Evolutionary conservation across 805 yeast species (phyloP).

Genomic region (Myxozyma kluyveri): DNA sequence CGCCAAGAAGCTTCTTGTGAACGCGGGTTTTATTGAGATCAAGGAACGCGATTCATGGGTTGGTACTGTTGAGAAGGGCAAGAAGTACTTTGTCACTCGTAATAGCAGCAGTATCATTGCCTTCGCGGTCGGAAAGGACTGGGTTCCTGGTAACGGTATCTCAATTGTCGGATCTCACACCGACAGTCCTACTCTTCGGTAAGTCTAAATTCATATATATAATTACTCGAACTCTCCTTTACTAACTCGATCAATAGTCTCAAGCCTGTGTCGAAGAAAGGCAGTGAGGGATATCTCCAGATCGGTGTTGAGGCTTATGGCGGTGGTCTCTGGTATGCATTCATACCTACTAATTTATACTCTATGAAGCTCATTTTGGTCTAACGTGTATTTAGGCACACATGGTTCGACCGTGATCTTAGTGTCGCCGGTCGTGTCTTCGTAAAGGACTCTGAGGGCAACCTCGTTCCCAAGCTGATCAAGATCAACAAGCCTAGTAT

Average conservation of each 20-base stretch:
- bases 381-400: constrained; percentile 45
- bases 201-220: constrained; percentile 1
- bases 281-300: constrained; percentile 73
- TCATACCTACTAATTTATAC: not conserved
- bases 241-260: constrained; percentile 43
- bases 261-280: constrained; percentile 77
- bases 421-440: constrained; percentile 89
- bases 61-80: constrained; percentile 50
- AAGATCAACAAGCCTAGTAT: constrained; percentile 69
- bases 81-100: constrained; percentile 82
- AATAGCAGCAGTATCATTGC: constrained; percentile 88
- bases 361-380: not conserved
- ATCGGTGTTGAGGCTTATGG: constrained; percentile 94
- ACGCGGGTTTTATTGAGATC: constrained; percentile 70
- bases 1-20: constrained; percentile 52
- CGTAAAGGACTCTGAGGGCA: constrained; percentile 46
- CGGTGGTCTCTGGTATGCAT: constrained; percentile 73
- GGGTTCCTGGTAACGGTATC: constrained; percentile 74
- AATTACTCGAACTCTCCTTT: not conserved
- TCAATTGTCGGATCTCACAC: constrained; percentile 95
- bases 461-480: constrained; percentile 61
- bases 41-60: constrained; percentile 73
- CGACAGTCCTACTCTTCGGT: constrained; percentile 82
- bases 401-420: constrained; percentile 95
- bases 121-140: constrained; percentile 71